Evolutionary conservation across 495 filamentous ascomycete genomes (phyloP), one percentile per base, ranked within the genome.

Genomic region (Penicillium odoratum): DNA sequence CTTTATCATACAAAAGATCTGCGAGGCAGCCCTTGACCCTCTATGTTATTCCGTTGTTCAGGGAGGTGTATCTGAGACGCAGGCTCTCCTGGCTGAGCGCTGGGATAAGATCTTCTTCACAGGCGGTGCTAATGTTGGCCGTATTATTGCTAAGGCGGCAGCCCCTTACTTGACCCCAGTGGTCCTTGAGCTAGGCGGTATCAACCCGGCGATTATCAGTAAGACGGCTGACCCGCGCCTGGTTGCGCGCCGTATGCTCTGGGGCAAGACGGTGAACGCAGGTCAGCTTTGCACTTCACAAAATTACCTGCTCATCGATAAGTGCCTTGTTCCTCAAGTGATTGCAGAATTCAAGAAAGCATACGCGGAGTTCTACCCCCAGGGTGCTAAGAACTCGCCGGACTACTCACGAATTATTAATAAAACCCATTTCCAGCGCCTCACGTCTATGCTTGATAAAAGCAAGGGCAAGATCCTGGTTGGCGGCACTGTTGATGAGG

Each of bases 101-200:
- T 98, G 92, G 91, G 93, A 95, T 73, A 97, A 96, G 81, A 93
- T 98, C 62, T 93, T 95, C 77, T 98, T 95, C 77, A 98, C 94
- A 13, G 94, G 94, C 44, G 83, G 82, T 61, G 75, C 79, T 8
- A 76, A 66, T 34, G 92, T 97, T 40, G 94, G 89, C 49, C 89
- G 80, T 47, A 93, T 97, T 73, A 86, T 98, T 62, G 85, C 92
- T 21, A 90, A 92, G 75, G 94, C 94, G 59, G 94, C 94, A 5
- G 93, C 94, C 34, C 90, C 93, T 72, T 87, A 91, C 42, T 77
- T 98, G 52, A 98, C 94, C 4, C 94, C 94, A 0, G 88, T 96
- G 18, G n/a, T n/a, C n/a, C n/a, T n/a, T n/a, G n/a, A n/a, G n/a
- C n/a, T n/a, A n/a, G n/a, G n/a, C 61, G 94, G 94, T 48, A 80